These are phyloP conservation scores for Fistulinella cinereoalba DNA, from an alignment of 1,284 basidiomycete genomes.

Conservation along the genomic window DNA sequence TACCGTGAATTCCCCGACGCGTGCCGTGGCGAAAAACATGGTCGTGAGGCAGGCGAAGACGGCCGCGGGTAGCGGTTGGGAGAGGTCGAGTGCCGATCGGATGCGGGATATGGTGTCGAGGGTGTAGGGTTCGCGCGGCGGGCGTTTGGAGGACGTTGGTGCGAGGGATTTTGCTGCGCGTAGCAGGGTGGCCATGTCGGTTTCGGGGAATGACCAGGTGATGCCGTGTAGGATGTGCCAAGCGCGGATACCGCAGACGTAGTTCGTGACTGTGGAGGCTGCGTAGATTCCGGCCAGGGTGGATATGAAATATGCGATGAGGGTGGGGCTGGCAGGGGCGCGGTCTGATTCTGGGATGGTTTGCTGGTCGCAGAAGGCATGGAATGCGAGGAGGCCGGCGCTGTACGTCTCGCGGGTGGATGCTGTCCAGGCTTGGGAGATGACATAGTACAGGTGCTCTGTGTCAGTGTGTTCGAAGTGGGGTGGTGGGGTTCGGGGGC, in stretches of 20 bases:
- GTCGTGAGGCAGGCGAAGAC: conserved; percentile 34
- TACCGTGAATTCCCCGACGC: conserved; percentile 37
- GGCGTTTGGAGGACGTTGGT: conserved; percentile 18
- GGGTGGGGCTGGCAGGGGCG: background rate
- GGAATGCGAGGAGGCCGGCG: background rate
- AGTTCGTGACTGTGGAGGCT: background rate
- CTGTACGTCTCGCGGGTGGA: background rate
- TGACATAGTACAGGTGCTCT: background rate
- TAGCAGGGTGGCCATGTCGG: no score
- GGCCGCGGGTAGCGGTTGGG: conserved; percentile 29
- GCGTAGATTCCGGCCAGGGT: background rate
- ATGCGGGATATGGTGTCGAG: conserved; percentile 8
- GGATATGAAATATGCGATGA: conserved; percentile 5
- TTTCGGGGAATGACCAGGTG: no score
- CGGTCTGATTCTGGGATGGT: accelerated
- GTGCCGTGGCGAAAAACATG: conserved; percentile 31
- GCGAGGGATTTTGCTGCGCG: conserved; percentile 13
- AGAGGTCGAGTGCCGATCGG: conserved; percentile 6
- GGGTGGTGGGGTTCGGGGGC: background rate
- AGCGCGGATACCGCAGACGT: background rate
- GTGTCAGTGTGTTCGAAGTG: background rate
- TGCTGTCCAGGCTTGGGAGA: background rate
- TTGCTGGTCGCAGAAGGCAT: background rate
- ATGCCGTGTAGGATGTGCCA: background rate
- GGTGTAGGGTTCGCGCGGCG: conserved; percentile 15